A percentile compares a stretch with the other conserved stretches of the same genome.
These are phyloP conservation scores for Populus hybrid DNA, from an alignment of 441 rosid genomes.

Conservation along the genomic window DNA sequence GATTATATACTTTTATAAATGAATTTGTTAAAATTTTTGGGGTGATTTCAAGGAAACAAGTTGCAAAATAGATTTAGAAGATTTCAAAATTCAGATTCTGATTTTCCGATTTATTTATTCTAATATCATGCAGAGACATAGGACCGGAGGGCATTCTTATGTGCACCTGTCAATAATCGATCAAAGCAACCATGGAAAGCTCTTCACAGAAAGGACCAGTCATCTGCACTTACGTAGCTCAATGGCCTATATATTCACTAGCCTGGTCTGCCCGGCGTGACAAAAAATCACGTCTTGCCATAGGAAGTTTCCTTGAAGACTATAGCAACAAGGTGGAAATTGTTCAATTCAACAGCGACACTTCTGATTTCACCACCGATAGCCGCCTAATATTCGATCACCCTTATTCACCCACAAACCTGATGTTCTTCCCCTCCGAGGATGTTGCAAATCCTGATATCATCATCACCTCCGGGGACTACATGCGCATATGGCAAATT, in stretches of 20 bases:
- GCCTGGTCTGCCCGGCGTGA: slow-evolving; percentile 53
- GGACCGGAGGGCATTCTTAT: no score
- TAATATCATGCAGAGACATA: no score
- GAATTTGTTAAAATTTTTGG: no score
- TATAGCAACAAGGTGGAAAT: slow-evolving; percentile 53
- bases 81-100: no score
- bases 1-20: no score
- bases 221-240: slow-evolving; percentile 39
- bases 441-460: slow-evolving; percentile 34
- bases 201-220: slow-evolving; percentile 29
- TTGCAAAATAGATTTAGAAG: no score
- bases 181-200: slow-evolving; percentile 30
- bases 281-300: slow-evolving; percentile 40
- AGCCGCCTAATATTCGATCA: slow-evolving; percentile 44
- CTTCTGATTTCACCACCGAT: slow-evolving; percentile 40
- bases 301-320: slow-evolving; percentile 52
- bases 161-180: no score
- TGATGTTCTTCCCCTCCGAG: slow-evolving; percentile 57
- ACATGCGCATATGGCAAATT: slow-evolving; percentile 50
- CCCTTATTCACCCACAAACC: slow-evolving; percentile 53
- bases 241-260: slow-evolving; percentile 43
- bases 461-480: slow-evolving; percentile 55
- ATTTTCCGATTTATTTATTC: no score
- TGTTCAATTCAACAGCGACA: slow-evolving; percentile 37
- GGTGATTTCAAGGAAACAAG: no score